Evolutionary conservation across 1,139 yeast genomes (phyloP).

Genomic region (Yamadazyma taylorii): DNA sequence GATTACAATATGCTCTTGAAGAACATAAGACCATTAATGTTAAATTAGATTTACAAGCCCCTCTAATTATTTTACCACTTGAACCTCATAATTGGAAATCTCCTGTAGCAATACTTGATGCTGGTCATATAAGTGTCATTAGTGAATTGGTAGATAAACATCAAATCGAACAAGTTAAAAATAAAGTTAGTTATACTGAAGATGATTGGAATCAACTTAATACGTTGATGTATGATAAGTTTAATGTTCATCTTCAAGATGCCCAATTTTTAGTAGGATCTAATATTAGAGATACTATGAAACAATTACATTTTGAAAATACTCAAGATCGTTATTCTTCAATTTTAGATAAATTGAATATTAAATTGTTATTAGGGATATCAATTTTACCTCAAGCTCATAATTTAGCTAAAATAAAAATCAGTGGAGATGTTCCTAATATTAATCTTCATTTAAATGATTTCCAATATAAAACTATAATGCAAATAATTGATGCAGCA

Average conservation of each 20-base stretch:
- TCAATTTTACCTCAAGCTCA: slow-evolving; percentile 83
- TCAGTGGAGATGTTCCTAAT: slow-evolving; percentile 80
- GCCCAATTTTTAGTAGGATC: slow-evolving; percentile 91
- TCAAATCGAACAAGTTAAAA: slow-evolving; percentile 68
- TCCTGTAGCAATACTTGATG: slow-evolving; percentile 90
- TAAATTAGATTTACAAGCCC: slow-evolving; percentile 88
- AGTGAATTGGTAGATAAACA: slow-evolving; percentile 80
- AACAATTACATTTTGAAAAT: slow-evolving; percentile 55
- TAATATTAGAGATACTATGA: slow-evolving; percentile 72
- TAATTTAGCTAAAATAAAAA: slow-evolving; percentile 67
- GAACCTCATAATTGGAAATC: slow-evolving; percentile 79
- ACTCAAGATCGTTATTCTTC: slow-evolving; percentile 39
- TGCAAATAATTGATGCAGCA: slow-evolving; percentile 71
- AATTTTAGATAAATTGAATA: slow-evolving; percentile 73
- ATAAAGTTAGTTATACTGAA: slow-evolving; percentile 66
- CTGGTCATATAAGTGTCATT: slow-evolving; percentile 86
- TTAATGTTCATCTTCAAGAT: slow-evolving; percentile 72
- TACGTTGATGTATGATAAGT: slow-evolving; percentile 86
- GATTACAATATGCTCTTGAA: slow-evolving; percentile 88
- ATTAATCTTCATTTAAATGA: slow-evolving; percentile 77
- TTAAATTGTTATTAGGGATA: slow-evolving; percentile 72
- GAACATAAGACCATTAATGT: slow-evolving; percentile 90
- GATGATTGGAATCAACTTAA: slow-evolving; percentile 72
- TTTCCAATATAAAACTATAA: slow-evolving; percentile 82
- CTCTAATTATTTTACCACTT: slow-evolving; percentile 84